These are phyloP conservation scores for Gaertneriomyces sp. DNA, from an alignment of 192 early-diverging fungal species.

Conservation along the genomic window DNA sequence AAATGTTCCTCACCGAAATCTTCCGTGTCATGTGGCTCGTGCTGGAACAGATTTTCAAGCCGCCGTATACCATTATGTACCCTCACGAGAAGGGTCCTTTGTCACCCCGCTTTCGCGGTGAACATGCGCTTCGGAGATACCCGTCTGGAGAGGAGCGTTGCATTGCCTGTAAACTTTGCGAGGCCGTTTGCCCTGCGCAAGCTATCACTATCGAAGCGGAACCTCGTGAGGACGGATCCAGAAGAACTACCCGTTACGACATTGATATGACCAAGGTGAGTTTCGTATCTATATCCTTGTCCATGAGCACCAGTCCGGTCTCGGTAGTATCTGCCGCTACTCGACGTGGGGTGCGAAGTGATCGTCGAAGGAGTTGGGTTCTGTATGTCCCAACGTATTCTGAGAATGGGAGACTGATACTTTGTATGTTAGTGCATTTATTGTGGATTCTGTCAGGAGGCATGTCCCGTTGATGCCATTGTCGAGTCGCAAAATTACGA, in stretches of 20 bases:
- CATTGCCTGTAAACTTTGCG: constrained; percentile 98
- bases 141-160: constrained; percentile 96
- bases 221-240: constrained; percentile 87
- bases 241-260: constrained; percentile 95
- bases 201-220: constrained; percentile 98
- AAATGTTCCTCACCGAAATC: constrained; percentile 88
- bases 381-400: too few species aligned
- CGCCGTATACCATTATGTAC: constrained; percentile 95
- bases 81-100: constrained; percentile 93
- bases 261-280: constrained; percentile 98
- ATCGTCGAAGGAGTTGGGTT: too few species aligned
- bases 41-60: constrained; percentile 87
- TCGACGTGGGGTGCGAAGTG: too few species aligned
- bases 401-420: too few species aligned
- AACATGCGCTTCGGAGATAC: constrained; percentile 93
- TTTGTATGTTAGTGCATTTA: constrained; percentile 54
- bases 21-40: constrained; percentile 89
- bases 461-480: constrained; percentile 96
- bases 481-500: constrained; percentile 96
- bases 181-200: constrained; percentile 96
- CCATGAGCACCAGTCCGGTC: too few species aligned
- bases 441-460: constrained; percentile 97
- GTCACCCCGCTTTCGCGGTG: constrained; percentile 90
- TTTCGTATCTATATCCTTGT: neutral
- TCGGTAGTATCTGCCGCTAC: too few species aligned